Conservation (phyloP, 805 yeast genomes). For the Saturnispora hagleri region DNA sequence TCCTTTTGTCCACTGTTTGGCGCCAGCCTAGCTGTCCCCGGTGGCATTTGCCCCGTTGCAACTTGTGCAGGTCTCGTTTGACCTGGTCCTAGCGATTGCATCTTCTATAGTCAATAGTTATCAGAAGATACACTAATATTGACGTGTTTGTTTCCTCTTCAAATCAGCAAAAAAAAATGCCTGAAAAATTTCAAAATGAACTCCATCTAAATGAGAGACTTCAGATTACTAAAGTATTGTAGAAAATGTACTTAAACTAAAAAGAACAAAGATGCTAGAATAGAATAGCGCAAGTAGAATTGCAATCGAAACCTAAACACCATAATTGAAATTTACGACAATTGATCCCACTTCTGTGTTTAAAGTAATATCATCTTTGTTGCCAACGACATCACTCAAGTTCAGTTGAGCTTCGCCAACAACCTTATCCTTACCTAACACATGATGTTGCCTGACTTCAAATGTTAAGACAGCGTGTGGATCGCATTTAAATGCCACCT, state of each 20-base stretch:
- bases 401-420: background rate
- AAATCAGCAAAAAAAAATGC: background rate
- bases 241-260: background rate
- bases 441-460: slow-evolving; percentile 56
- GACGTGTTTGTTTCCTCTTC: background rate
- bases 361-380: background rate
- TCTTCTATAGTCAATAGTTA: background rate
- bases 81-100: background rate
- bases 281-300: background rate
- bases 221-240: background rate
- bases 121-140: background rate
- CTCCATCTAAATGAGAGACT: background rate
- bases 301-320: background rate
- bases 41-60: background rate
- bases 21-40: slow-evolving; percentile 15
- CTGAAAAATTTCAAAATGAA: background rate
- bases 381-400: slow-evolving; percentile 4
- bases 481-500: slow-evolving; percentile 57
- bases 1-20: slow-evolving; percentile 24
- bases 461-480: slow-evolving; percentile 52
- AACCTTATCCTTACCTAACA: slow-evolving; percentile 51
- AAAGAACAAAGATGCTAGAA: background rate
- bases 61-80: background rate
- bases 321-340: slow-evolving; percentile 4
- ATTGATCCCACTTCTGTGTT: slow-evolving; percentile 1